Evolutionary conservation across 345 rosid genomes (phyloP), one percentile per base, ranked within the genome.

Genomic region (Streptanthus diversifolius): DNA sequence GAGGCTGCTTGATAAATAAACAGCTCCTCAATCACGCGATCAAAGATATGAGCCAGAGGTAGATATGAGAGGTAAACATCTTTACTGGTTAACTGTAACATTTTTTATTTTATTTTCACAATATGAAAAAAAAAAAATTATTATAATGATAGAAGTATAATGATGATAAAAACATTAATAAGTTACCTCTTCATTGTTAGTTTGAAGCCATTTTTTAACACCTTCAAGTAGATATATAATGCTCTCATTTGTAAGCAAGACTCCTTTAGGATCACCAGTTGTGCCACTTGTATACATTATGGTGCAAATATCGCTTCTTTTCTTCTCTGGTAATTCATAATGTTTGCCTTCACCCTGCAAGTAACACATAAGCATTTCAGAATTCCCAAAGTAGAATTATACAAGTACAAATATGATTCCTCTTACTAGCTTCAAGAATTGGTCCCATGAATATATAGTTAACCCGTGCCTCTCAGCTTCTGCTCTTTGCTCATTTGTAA

Each of bases 231-330:
- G 68, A 80, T 86, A 76, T 69, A 92, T 83, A 71, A 95, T 90
- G 84, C 88, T 88, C 3, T 87, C 87, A 82, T 95, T 95, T 79
- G 99, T 87, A 67, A 95, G 83, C 89, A 95, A 32, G 5, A 92
- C 99, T 78, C 99, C 99, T 75, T 90, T 95, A 15, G 99, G 99
- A 81, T 95, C 97, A 79, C 97, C 98, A 79, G 99, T 92, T 71
- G 99, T 95, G 72, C 99, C 99, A 63, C 99, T 95, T 43, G 99
- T 95, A 73, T 95, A 95, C 99, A 92, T 95, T 60, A 92, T 88
- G 14, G 98, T 95, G 78, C 97, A 92, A 40, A 95, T 83, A 64
- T 95, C 99, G 32, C 73, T 80, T 81, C 85, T 84, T 80, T 66
- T 81, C 75, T 90, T 95, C 78, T 68, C 89, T 14, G 99, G 99